Percentiles rank a stretch among this genome's conserved stretches.
phyloP scores from a whole-genome alignment of 2,329 filamentous ascomycete species.

The Chaetoscypha palmicola region DNA sequence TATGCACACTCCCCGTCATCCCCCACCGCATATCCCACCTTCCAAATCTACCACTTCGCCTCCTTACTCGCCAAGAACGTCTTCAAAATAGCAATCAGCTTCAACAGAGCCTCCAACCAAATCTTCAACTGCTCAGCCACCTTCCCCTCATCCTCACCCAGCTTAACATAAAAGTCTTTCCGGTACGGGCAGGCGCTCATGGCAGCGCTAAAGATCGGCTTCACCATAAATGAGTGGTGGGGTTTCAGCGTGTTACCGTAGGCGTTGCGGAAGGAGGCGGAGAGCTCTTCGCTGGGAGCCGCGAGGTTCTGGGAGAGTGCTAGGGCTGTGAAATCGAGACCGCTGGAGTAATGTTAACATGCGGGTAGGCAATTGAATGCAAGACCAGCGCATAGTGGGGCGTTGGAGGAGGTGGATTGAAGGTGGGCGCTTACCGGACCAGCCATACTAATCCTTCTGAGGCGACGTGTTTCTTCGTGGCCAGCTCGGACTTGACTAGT shows the following conservation, averaged over 20 bases:
- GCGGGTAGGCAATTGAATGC: slow-evolving; percentile 4
- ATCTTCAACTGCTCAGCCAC: slow-evolving; percentile 56
- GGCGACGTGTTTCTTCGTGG: slow-evolving; percentile 79
- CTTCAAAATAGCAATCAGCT: slow-evolving; percentile 70
- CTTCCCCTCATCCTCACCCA: slow-evolving; percentile 60
- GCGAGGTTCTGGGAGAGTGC: slow-evolving; percentile 71
- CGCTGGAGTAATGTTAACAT: slow-evolving; percentile 44
- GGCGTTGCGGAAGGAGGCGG: slow-evolving; percentile 76
- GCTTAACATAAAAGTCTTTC: slow-evolving; percentile 85
- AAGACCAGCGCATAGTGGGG: not conserved
- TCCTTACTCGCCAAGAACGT: slow-evolving; percentile 50
- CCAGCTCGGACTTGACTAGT: slow-evolving; percentile 80
- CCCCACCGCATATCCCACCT: not conserved
- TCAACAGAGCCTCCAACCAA: slow-evolving; percentile 74
- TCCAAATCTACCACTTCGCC: slow-evolving; percentile 30
- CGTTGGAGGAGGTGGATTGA: not conserved
- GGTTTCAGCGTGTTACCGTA: slow-evolving; percentile 86
- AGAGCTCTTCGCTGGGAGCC: slow-evolving; percentile 65
- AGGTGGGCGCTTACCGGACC: slow-evolving; percentile 56
- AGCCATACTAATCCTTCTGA: slow-evolving; percentile 91
- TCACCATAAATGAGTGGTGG: slow-evolving; percentile 82
- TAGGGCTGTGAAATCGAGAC: slow-evolving; percentile 87
- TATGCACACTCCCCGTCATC: not conserved
- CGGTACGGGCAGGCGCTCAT: slow-evolving; percentile 92
- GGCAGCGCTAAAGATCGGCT: slow-evolving; percentile 86